phyloP scores from a whole-genome alignment of 2,329 filamentous ascomycete genomes.

The Trichoderma sp. region DNA sequence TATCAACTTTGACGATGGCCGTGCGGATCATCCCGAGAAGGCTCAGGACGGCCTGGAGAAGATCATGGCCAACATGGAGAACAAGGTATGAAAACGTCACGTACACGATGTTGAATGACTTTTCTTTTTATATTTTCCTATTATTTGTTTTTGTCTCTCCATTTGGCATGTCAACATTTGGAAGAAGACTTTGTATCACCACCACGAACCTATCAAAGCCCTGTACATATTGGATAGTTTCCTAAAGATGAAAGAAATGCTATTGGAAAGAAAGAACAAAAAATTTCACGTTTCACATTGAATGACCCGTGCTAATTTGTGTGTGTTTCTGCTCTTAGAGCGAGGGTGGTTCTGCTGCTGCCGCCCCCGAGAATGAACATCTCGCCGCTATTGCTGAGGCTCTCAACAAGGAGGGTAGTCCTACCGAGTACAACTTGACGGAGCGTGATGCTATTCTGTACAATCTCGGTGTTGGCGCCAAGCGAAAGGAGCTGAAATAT shows the following conservation, averaged over 20 bases:
- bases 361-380: conserved; percentile 52
- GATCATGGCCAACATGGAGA: conserved; percentile 77
- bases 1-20: conserved; percentile 80
- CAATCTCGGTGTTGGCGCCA: conserved; percentile 91
- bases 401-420: conserved; percentile 65
- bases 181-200: conserved; percentile 7
- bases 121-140: neutral
- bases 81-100: conserved; percentile 16
- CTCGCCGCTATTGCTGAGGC: conserved; percentile 73
- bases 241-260: conserved; percentile 15
- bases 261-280: conserved; percentile 1
- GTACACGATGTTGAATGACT: neutral
- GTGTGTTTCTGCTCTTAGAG: conserved; percentile 23
- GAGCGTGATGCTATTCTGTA: conserved; percentile 92
- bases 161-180: neutral
- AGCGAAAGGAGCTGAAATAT: conserved; percentile 80
- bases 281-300: neutral
- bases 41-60: conserved; percentile 73
- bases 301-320: conserved; percentile 24
- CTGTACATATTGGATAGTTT: conserved; percentile 20
- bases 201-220: neutral
- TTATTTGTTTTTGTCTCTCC: neutral
- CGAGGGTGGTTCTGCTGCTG: conserved; percentile 14
- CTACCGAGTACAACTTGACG: conserved; percentile 76
- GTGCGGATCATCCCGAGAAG: conserved; percentile 82